phyloP scores from a whole-genome alignment of 1,284 basidiomycete genomes.

The Tilletia horrida region DNA sequence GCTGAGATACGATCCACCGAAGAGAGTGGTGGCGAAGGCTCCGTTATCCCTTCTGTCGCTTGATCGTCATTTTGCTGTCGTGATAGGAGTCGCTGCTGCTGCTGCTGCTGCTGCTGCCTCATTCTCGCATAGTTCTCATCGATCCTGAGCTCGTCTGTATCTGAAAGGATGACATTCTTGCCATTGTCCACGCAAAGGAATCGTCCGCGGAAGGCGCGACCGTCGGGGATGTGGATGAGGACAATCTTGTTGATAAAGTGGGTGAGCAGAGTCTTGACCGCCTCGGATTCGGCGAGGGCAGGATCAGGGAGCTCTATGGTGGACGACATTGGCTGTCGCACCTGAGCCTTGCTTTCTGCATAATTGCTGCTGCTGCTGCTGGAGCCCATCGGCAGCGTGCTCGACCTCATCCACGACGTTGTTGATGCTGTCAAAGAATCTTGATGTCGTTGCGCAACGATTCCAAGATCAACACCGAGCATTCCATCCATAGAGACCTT shows the following conservation, averaged over 20 bases:
- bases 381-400: background rate
- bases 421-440: background rate
- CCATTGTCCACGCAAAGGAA: conserved; percentile 42
- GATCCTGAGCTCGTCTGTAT: conserved; percentile 29
- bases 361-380: background rate
- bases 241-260: conserved; percentile 32
- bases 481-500: too few relatives aligned
- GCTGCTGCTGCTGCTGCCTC: conserved; percentile 16
- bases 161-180: conserved; percentile 36
- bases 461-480: background rate
- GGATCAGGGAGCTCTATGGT: background rate
- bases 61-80: background rate
- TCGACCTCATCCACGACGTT: background rate
- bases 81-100: conserved; percentile 1
- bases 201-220: conserved; percentile 40
- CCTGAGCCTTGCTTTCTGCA: background rate
- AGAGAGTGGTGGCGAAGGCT: background rate
- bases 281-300: background rate
- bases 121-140: background rate
- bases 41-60: background rate
- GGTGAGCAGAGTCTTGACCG: background rate
- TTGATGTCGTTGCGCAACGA: background rate
- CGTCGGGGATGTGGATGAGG: conserved; percentile 39
- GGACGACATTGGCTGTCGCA: conserved; percentile 5
- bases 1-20: background rate